Percentiles rank a stretch among this genome's conserved stretches.
Conservation (phyloP, 2,329 filamentous ascomycete species). For the Aspergillus awamori region DNA sequence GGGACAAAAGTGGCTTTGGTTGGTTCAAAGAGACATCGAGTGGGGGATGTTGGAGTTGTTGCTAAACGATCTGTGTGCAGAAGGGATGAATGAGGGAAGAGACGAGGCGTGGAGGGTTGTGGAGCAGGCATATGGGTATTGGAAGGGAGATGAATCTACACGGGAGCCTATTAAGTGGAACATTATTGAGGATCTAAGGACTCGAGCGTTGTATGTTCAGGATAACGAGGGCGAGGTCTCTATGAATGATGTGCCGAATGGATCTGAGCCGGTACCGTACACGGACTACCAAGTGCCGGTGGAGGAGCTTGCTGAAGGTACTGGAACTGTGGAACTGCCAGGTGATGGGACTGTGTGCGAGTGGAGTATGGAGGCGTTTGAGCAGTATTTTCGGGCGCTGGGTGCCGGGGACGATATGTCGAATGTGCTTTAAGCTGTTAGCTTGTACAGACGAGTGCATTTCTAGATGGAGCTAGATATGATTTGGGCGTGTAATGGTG, state of each 20-base stretch:
- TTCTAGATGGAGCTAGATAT: no score
- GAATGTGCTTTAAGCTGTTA: no score
- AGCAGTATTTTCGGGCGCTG: slow-evolving; percentile 15
- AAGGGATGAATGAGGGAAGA: background rate
- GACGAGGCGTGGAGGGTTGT: slow-evolving; percentile 14
- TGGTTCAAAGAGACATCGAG: slow-evolving; percentile 25
- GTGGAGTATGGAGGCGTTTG: slow-evolving; percentile 23
- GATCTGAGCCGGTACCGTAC: no score
- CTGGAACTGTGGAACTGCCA: slow-evolving; percentile 12
- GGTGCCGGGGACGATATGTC: slow-evolving; percentile 15
- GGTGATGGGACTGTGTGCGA: slow-evolving; percentile 22
- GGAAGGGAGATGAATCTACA: slow-evolving; percentile 7
- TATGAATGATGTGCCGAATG: background rate
- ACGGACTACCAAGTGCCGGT: background rate
- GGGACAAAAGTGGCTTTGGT: slow-evolving; percentile 23
- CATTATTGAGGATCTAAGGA: slow-evolving; percentile 19
- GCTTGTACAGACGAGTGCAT: no score
- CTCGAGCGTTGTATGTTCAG: slow-evolving; percentile 14
- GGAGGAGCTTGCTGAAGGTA: background rate
- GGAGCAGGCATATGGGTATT: slow-evolving; percentile 19
- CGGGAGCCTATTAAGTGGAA: slow-evolving; percentile 14
- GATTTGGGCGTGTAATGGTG: no score
- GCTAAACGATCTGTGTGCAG: slow-evolving; percentile 15
- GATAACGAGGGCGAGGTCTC: background rate
- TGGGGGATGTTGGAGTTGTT: slow-evolving; percentile 25